Evolutionary conservation across 2,329 filamentous ascomycete species (phyloP).

Genomic region (Venturia pyrina): DNA sequence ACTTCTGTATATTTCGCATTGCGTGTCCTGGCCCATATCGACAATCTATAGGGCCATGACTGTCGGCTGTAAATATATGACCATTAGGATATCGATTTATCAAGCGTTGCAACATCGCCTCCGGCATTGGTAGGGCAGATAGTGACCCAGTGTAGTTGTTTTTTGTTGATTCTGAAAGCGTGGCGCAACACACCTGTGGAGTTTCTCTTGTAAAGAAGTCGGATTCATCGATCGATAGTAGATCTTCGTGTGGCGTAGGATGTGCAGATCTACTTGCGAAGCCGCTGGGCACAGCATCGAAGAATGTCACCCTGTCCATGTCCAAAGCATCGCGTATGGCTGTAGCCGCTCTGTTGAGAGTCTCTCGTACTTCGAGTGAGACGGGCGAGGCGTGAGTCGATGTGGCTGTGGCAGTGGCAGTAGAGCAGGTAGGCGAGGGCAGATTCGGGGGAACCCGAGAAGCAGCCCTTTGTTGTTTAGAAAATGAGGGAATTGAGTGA

Average conservation of each 20-base stretch:
- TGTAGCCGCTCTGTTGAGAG: constrained; percentile 4
- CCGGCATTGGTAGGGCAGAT: not conserved
- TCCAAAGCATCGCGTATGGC: constrained; percentile 5
- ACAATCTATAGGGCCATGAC: constrained; percentile 5
- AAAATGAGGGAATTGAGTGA: not conserved
- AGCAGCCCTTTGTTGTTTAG: no score
- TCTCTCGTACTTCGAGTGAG: not conserved
- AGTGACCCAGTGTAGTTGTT: not conserved
- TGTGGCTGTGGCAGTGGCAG: not conserved
- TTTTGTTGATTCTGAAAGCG: not conserved
- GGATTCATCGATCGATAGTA: not conserved
- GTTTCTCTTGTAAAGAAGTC: not conserved
- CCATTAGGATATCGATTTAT: constrained; percentile 12
- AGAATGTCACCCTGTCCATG: constrained; percentile 7
- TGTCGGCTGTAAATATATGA: constrained; percentile 14
- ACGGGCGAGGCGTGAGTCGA: not conserved
- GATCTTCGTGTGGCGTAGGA: not conserved
- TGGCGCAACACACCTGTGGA: not conserved
- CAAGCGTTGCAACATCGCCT: constrained; percentile 12
- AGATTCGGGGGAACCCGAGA: no score
- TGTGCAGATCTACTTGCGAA: not conserved
- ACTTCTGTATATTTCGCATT: not conserved
- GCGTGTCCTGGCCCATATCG: not conserved
- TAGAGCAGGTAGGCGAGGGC: not conserved
- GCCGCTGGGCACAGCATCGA: constrained; percentile 9